Percentiles rank a stretch among this genome's conserved stretches.
These are phyloP conservation scores for Fusarium transvaalense DNA, from an alignment of 2,329 filamentous ascomycete genomes.

Conservation along the genomic window DNA sequence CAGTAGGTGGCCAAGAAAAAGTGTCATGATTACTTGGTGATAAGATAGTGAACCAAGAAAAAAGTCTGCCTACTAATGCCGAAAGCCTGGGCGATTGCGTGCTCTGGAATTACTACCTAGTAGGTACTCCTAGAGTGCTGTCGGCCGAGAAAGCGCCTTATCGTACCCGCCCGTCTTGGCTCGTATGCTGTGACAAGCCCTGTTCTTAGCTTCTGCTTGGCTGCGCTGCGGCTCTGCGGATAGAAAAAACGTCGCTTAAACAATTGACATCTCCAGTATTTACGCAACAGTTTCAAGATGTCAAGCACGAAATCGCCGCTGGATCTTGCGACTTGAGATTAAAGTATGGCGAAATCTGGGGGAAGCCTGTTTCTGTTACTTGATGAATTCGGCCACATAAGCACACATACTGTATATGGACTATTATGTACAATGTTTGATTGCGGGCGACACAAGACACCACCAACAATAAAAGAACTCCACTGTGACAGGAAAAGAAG, in stretches of 20 bases:
- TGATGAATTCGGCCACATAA: not conserved
- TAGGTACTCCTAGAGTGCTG: too few relatives aligned
- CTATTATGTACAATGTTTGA: too few relatives aligned
- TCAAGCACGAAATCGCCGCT: constrained; percentile 26
- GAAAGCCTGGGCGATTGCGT: constrained; percentile 12
- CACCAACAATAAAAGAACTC: not conserved
- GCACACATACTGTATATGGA: too few relatives aligned
- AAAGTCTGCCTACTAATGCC: constrained; percentile 5
- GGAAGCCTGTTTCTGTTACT: constrained; percentile 31
- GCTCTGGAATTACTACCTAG: too few relatives aligned
- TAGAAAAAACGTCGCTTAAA: not conserved
- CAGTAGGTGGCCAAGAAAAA: not conserved
- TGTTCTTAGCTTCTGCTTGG: constrained; percentile 3
- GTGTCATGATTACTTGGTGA: not conserved
- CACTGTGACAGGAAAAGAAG: not conserved
- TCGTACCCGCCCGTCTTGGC: constrained; percentile 11
- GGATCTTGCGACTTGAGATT: constrained; percentile 20
- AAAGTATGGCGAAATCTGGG: constrained; percentile 29
- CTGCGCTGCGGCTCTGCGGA: constrained; percentile 11
- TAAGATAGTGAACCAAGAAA: not conserved
- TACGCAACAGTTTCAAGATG: constrained; percentile 19
- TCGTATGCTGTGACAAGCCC: not conserved
- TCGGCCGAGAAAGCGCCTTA: constrained; percentile 14
- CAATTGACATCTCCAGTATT: not conserved
- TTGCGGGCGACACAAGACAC: not conserved